A percentile compares a stretch with the other conserved stretches of the same genome.
Evolutionary conservation across 257 asterid species (phyloP).

Genomic region (Plantago major): DNA sequence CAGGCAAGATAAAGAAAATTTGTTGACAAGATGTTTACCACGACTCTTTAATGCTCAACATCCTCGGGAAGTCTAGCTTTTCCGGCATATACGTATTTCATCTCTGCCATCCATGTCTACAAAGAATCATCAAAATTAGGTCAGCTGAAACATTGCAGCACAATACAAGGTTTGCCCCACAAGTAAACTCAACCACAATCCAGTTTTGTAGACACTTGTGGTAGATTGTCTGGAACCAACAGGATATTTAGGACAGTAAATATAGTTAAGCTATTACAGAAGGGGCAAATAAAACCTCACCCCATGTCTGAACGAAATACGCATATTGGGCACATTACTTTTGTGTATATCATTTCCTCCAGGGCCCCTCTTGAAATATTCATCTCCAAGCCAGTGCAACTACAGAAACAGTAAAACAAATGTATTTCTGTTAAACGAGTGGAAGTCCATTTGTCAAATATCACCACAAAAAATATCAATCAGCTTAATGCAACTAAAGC

Average conservation of each 20-base stretch:
- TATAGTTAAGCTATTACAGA: conserved; percentile 5
- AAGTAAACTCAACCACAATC: no score
- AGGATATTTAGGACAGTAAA: background rate
- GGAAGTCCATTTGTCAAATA: background rate
- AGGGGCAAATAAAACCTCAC: conserved; percentile 29
- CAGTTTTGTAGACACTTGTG: background rate
- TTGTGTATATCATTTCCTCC: conserved; percentile 82
- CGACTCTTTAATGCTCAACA: conserved; percentile 42
- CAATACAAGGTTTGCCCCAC: no score
- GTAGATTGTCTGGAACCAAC: background rate
- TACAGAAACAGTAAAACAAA: conserved; percentile 23
- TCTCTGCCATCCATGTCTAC: conserved; percentile 91
- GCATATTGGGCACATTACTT: conserved; percentile 73
- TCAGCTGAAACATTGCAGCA: no score
- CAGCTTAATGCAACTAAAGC: background rate
- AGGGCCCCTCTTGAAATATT: conserved; percentile 66
- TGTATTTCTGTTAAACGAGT: conserved; percentile 1
- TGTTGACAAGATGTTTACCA: background rate
- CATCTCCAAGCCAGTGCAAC: conserved; percentile 87
- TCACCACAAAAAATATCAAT: background rate
- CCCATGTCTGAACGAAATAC: conserved; percentile 88
- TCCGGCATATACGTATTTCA: conserved; percentile 74
- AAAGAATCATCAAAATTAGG: conserved; percentile 8
- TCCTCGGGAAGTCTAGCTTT: conserved; percentile 58
- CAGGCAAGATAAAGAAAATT: conserved; percentile 7